These are phyloP conservation scores for Draba incana DNA, from an alignment of 345 rosid species.

Conservation along the genomic window DNA sequence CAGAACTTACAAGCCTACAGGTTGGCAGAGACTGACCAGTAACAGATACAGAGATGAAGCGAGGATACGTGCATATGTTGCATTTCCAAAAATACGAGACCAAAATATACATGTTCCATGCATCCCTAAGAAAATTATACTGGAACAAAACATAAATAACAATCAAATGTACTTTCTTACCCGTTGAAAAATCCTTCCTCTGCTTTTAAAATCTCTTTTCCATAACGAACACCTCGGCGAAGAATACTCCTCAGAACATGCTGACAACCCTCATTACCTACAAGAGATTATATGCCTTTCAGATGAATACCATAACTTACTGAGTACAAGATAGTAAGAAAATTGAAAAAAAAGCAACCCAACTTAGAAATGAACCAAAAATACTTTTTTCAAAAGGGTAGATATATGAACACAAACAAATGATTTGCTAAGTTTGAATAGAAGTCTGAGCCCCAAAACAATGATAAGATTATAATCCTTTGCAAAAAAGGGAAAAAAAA, in stretches of 20 bases:
- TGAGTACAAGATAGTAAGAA: background rate
- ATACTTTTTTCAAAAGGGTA: too few species aligned
- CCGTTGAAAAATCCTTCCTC: conserved; percentile 90
- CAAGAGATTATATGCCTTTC: conserved; percentile 18
- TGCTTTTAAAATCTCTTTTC: conserved; percentile 86
- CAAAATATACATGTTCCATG: background rate
- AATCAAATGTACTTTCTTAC: conserved; percentile 46
- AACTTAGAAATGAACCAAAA: too few species aligned
- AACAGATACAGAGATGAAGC: background rate
- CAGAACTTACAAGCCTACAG: conserved; percentile 76
- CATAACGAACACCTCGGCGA: conserved; percentile 96
- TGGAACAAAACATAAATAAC: background rate
- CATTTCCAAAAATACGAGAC: background rate
- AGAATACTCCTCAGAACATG: conserved; percentile 95
- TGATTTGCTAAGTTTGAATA: background rate
- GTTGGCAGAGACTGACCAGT: conserved; percentile 21
- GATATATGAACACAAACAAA: background rate
- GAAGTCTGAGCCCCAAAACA: too few species aligned
- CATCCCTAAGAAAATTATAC: background rate
- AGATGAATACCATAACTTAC: background rate
- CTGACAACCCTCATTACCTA: conserved; percentile 97
- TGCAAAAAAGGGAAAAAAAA: background rate
- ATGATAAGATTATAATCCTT: background rate
- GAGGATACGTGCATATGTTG: background rate
- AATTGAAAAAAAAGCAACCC: background rate